phyloP scores from a whole-genome alignment of 2,329 filamentous ascomycete genomes.

The Passalora sequoiae region DNA sequence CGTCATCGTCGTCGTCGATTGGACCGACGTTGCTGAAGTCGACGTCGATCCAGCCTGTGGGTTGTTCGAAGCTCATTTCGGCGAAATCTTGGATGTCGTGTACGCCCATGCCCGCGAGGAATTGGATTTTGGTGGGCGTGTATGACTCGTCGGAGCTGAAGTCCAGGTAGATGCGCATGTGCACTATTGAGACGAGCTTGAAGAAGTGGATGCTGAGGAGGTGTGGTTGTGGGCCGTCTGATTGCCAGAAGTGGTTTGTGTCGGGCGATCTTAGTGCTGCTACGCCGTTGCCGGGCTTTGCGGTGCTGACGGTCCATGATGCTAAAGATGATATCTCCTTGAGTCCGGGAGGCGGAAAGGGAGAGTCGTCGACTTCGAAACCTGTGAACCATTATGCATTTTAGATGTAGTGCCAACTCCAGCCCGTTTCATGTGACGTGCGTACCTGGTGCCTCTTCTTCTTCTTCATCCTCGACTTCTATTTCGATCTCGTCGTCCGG shows the following conservation, averaged over 20 bases:
- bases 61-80: slow-evolving; percentile 70
- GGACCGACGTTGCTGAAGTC: slow-evolving; percentile 60
- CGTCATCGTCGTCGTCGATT: slow-evolving; percentile 30
- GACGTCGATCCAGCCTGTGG: slow-evolving; percentile 87
- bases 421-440: too few species aligned
- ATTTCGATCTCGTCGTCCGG: slow-evolving; percentile 14
- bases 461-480: slow-evolving; percentile 28
- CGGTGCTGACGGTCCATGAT: slow-evolving; percentile 75
- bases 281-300: slow-evolving; percentile 74
- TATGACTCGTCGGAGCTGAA: slow-evolving; percentile 93
- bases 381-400: slow-evolving; percentile 5
- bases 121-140: slow-evolving; percentile 86
- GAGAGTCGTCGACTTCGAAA: slow-evolving; percentile 38
- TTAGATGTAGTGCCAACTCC: background rate
- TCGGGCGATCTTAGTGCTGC: slow-evolving; percentile 70
- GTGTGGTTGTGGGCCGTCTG: slow-evolving; percentile 79
- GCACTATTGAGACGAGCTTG: slow-evolving; percentile 72
- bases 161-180: slow-evolving; percentile 80
- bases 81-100: slow-evolving; percentile 89
- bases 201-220: slow-evolving; percentile 80
- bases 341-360: slow-evolving; percentile 45
- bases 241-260: slow-evolving; percentile 73
- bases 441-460: too few species aligned
- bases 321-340: slow-evolving; percentile 83
- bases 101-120: slow-evolving; percentile 82